Base-by-base conservation (phyloP, 106 monocot species). In the Triglochin maritima region DNA sequence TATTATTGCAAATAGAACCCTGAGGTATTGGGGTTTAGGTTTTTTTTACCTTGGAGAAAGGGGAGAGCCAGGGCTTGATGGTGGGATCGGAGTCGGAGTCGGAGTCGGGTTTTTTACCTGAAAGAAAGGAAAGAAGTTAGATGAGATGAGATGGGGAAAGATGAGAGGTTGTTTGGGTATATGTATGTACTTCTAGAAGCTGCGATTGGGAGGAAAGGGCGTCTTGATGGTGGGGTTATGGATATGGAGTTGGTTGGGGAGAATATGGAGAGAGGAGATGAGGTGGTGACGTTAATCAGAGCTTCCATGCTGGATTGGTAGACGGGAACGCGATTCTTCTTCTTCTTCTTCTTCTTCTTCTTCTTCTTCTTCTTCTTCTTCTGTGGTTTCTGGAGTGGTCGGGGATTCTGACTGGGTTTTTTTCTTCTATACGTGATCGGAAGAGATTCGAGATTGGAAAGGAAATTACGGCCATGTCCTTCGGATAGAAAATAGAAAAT, bases 71-170 rank as follows among this genome's bases (percentile, higher is more conserved):
- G 56, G 54, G 49, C 6, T 56, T 66, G 55, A 71, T 72, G 5
- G 71, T 78, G 47, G 74, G 14, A 5, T 82, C 75, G 56, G 77
- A 47, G 29, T 76, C 65, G 70, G 83, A 64, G 80, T 93, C 86
- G 42, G 76, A 12, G 10, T 55, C 84, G 43, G 81, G 79, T 16
- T 82, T 79, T 50, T 62, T 62, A 57, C 73, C 89, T 86, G 66
- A 74, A 47, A 59, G 42, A 12, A 41, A 13, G 15, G 12, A 43
- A 61, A 50, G 3, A 4, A 11, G 41, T 3, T 13, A 0, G 52
- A 63, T 16, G 61, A 50, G 17, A 4, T 13, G 4, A 3, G 51
- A 6, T 15, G 49, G 66, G 29, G 29, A 16, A 61, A 54, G 45
- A 55, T 54, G 49, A 6, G 51, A 51, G 9, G 29, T 29, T 29